Base-by-base conservation (phyloP, 805 yeast genomes). In the Yueomyces sinensis region DNA sequence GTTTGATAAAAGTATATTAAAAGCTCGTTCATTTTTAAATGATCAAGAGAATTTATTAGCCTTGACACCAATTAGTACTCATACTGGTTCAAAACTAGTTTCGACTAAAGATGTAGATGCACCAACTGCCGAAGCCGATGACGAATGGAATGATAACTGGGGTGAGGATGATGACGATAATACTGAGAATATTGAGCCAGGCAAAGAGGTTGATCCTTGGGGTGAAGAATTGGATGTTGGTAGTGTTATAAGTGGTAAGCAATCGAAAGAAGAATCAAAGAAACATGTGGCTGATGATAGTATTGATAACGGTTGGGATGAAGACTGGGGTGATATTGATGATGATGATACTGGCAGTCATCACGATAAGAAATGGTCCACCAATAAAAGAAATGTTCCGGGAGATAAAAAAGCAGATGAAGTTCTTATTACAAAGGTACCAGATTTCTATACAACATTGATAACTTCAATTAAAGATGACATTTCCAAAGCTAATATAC, bases 261-360 rank as follows among this genome's bases (percentile, higher is more conserved):
- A n/a, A n/a, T 23, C 17, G 27, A 13, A 5, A 31, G 30, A 30
- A 29, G 29, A 15, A 18, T 5, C 24, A 32, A 37, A 28, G 34
- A 24, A 32, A 32, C 11, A 29, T 34, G 29, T 14, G 17, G 28
- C 4, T n/a, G 23, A 17, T n/a, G n/a, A n/a, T n/a, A n/a, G n/a
- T n/a, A 14, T 14, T 23, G n/a, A n/a, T n/a, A 31, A 20, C 15
- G 44, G 24, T 6, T 37, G 27, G 4, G 39, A 44, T 17, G 49
- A 37, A 24, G 47, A 39, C 3, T 49, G 54, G 54, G 45, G 46
- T 38, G 45, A 38, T 27, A 47, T 51, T 51, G 46, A 46, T 33
- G 29, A 42, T 23, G 53, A 36, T 17, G 24, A 22, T 22, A 7
- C 11, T 22, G 24, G 11, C 11, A 22, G 11, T 22, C 24, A 22